These are phyloP conservation scores for Inosperma sp. DNA, from an alignment of 768 basidiomycete genomes.

Conservation along the genomic window DNA sequence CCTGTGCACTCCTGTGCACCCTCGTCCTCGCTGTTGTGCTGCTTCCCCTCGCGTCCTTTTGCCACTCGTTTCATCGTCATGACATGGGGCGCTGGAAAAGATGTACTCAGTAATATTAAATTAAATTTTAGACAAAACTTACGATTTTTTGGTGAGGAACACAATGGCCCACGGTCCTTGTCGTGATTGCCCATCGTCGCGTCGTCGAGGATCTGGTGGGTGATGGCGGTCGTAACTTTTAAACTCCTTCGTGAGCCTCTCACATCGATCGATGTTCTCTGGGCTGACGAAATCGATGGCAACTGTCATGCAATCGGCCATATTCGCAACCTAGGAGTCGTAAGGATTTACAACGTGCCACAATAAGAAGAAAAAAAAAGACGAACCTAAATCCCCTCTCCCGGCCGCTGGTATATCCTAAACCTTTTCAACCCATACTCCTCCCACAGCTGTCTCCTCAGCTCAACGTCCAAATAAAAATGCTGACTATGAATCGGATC, in stretches of 20 bases:
- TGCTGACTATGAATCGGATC: conserved; percentile 93
- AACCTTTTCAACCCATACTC: conserved; percentile 70
- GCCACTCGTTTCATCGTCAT: too few relatives aligned
- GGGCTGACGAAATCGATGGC: conserved; percentile 94
- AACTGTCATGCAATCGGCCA: conserved; percentile 92
- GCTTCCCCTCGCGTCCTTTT: too few relatives aligned
- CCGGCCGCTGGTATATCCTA: conserved; percentile 84
- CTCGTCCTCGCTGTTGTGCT: too few relatives aligned
- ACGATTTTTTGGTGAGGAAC: too few relatives aligned
- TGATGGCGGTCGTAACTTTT: too few relatives aligned
- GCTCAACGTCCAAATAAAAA: conserved; percentile 70
- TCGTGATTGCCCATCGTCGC: too few relatives aligned
- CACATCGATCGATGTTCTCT: conserved; percentile 85
- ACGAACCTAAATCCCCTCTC: conserved; percentile 85
- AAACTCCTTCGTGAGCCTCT: conserved; percentile 81
- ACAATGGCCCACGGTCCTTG: too few relatives aligned
- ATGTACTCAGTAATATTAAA: too few relatives aligned
- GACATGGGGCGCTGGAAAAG: too few relatives aligned
- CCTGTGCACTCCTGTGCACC: too few relatives aligned
- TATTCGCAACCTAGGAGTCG: conserved; percentile 69
- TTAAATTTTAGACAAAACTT: too few relatives aligned
- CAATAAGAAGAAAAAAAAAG: not conserved
- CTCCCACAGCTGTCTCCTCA: conserved; percentile 65
- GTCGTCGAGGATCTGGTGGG: too few relatives aligned
- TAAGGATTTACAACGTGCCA: not conserved